Percentiles rank a stretch among this genome's conserved stretches.
These are phyloP conservation scores for Aspergillus sp. DNA, from an alignment of 2,329 filamentous ascomycete species.

Conservation along the genomic window DNA sequence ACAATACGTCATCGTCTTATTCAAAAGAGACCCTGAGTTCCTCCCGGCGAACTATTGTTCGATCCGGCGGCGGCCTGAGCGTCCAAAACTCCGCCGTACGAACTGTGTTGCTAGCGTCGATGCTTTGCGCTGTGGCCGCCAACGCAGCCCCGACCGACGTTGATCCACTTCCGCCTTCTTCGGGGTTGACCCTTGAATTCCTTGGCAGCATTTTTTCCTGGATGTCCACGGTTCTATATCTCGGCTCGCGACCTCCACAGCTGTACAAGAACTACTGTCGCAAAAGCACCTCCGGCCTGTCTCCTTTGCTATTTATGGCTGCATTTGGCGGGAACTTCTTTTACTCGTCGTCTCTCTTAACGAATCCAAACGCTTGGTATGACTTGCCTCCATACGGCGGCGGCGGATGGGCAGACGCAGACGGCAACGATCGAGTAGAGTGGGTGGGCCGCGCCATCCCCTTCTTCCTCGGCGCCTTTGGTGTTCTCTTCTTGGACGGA, in stretches of 20 bases:
- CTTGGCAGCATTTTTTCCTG: conserved; percentile 56
- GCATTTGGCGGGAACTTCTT: conserved; percentile 69
- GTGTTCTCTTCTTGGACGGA: conserved; percentile 62
- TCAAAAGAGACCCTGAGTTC: conserved; percentile 36
- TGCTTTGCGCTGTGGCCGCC: conserved; percentile 45
- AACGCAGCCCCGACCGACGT: conserved; percentile 40
- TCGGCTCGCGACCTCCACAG: conserved; percentile 62
- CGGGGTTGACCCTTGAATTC: conserved; percentile 39
- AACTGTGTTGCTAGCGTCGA: conserved; percentile 45
- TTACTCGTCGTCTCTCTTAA: conserved; percentile 62
- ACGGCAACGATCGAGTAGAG: conserved; percentile 54
- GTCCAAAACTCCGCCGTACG: conserved; percentile 40
- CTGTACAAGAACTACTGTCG: conserved; percentile 65
- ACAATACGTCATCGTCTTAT: conserved; percentile 28
- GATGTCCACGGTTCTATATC: conserved; percentile 58
- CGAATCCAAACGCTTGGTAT: conserved; percentile 64
- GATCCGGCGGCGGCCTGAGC: conserved; percentile 26
- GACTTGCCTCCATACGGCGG: conserved; percentile 57
- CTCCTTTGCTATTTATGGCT: conserved; percentile 62
- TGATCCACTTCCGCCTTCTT: conserved; percentile 8
- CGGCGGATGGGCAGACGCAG: conserved; percentile 59
- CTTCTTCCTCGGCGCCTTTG: conserved; percentile 66
- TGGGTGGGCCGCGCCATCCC: conserved; percentile 62
- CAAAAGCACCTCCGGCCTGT: conserved; percentile 64
- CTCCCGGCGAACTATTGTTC: conserved; percentile 27